Conservation (phyloP, 164 flowering plant genomes). For the Umbilicus rupestris region DNA sequence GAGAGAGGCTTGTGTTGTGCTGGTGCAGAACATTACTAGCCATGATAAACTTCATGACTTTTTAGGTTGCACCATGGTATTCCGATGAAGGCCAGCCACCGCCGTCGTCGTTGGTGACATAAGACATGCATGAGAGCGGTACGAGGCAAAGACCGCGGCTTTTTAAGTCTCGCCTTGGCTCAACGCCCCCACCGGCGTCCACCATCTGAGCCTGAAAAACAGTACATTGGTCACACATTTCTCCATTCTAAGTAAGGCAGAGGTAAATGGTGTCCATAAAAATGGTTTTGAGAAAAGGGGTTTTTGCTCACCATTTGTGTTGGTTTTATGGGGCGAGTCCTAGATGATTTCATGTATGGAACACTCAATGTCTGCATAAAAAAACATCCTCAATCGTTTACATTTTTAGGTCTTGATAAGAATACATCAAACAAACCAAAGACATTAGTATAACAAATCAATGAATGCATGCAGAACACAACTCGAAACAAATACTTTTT, state of each 20-base stretch:
- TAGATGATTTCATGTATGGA: conserved; percentile 74
- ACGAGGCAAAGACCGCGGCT: conserved; percentile 84
- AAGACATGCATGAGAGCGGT: conserved; percentile 72
- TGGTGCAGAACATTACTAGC: not conserved
- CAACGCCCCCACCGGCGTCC: conserved; percentile 22
- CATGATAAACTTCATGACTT: not conserved
- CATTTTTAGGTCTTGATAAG: no score
- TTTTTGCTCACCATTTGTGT: not conserved
- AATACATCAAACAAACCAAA: no score
- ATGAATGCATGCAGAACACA: no score
- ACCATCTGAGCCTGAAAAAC: conserved; percentile 19
- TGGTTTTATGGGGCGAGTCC: not conserved
- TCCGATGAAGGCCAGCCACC: conserved; percentile 46
- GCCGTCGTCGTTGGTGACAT: conserved; percentile 37
- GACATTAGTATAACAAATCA: no score
- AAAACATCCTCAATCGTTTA: not conserved
- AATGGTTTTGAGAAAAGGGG: no score
- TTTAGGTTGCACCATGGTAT: conserved; percentile 27
- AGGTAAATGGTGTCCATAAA: no score
- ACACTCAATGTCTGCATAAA: conserved; percentile 80
- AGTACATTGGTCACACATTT: not conserved
- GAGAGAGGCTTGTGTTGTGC: not conserved
- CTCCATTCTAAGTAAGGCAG: no score
- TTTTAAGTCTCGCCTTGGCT: conserved; percentile 44
- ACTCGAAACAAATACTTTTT: no score